Base-by-base conservation (phyloP, 1,284 basidiomycete genomes). In the Hypsizygus ulmarius region DNA sequence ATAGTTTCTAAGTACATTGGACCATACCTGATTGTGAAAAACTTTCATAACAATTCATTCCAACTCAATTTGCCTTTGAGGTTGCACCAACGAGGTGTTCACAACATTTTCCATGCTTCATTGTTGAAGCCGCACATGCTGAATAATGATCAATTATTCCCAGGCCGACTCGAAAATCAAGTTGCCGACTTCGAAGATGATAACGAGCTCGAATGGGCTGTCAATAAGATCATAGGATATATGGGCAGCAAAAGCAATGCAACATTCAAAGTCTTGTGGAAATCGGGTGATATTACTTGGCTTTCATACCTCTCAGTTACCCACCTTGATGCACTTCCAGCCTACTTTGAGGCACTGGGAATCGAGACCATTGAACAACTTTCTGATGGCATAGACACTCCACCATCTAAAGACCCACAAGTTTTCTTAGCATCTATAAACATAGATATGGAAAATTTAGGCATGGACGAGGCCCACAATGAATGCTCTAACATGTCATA, bases 1-100 rank as follows among this genome's bases (percentile, higher is more conserved):
- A 49, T 73, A 0, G 39, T 55, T 0, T 70, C 67, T 0, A 72
- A 70, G 34, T 74, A 51, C 32, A 60, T 67, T 25, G 61, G 67
- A 7, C 67, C 66, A 0, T 68, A 61, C 48, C 46, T 40, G 15
- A 59, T 69, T 3, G 3, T 47, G 5, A 30, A 44, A 7, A 56
- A 54, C 5, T 47, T 44, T 9, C 37, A 28, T 9, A 56, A 53
- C 14, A 51, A 52, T 11, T 51, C 51, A 1, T 58, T 55, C 39
- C 47, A 15, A 7, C 39, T 63, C 8, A 53, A 60, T 12, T 43
- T 64, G 10, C 54, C 61, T 2, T 2, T 39, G 15, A 47, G 55
- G 16, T 38, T 59, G 19, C 47, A 38, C 14, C 29, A 43, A 4
- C 44, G 51, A 8, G 38, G 49, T 0, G 44, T 68, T 0, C 60